Evolutionary conservation across 1,139 yeast species (phyloP).

Genomic region (Kodamaea plutei): DNA sequence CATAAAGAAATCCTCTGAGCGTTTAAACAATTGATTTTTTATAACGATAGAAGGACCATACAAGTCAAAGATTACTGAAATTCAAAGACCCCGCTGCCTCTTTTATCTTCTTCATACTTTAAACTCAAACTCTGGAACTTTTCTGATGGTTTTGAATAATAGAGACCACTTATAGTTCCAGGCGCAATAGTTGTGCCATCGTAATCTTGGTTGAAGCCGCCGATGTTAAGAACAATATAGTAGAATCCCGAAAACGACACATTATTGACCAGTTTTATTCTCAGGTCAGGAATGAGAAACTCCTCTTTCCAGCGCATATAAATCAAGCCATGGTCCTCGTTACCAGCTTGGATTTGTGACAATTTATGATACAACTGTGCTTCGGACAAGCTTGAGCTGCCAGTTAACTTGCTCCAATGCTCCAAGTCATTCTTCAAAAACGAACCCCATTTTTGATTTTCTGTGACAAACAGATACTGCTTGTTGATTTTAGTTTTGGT

Average conservation of each 20-base stretch:
- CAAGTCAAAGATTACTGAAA: too few relatives aligned
- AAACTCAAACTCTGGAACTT: slow-evolving; percentile 57
- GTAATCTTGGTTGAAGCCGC: slow-evolving; percentile 24
- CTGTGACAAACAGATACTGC: slow-evolving; percentile 38
- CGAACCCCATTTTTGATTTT: slow-evolving; percentile 55
- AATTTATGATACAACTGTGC: slow-evolving; percentile 17
- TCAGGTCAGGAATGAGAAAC: slow-evolving; percentile 77
- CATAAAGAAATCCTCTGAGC: too few relatives aligned
- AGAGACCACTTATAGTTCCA: slow-evolving; percentile 75
- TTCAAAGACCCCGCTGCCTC: slow-evolving; percentile 23
- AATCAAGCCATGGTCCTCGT: slow-evolving; percentile 41
- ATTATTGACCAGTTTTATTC: slow-evolving; percentile 61
- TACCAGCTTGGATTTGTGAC: slow-evolving; percentile 27
- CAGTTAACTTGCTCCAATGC: slow-evolving; percentile 81
- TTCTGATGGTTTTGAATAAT: slow-evolving; percentile 75
- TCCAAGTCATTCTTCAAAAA: slow-evolving; percentile 65
- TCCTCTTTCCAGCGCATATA: slow-evolving; percentile 96
- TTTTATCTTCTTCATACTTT: slow-evolving; percentile 30
- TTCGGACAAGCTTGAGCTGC: slow-evolving; percentile 27
- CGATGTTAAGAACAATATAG: slow-evolving; percentile 77
- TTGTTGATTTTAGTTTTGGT: slow-evolving; percentile 30
- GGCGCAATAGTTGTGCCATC: slow-evolving; percentile 15
- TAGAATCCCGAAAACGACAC: slow-evolving; percentile 94
- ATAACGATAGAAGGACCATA: too few relatives aligned
- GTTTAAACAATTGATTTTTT: too few relatives aligned